Base-by-base conservation (phyloP, 176 grass and related monocot species). In the Carex kokanica region DNA sequence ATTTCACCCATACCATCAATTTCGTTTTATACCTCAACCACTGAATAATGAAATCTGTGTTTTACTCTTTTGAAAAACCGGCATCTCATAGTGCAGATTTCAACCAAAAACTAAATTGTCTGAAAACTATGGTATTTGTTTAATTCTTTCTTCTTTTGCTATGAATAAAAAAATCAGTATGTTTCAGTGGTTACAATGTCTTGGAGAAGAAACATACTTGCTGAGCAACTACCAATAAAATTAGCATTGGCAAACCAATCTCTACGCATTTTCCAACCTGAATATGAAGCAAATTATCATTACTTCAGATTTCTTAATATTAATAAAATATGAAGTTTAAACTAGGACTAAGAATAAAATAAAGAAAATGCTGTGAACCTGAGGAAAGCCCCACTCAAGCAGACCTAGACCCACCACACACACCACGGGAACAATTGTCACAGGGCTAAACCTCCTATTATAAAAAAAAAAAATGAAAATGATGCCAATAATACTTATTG, bases 261-360 rank as follows among this genome's bases (percentile, higher is more conserved):
- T 99, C 97, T 83, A 99, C 97, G 85, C 97, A 99, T 90, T 99
- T 99, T 64, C 97, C 97, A 54, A 99, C 91, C 97, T 99, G 83
- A 70, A 85, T 20, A 38, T 61, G 65, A 84, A 84, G 51, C 17
- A 71, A 87, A 82, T 6, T 11, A 81, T 73, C 85, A 78, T 60
- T 78, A 78, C 73, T 55, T 77, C 2, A 55, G 24, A 51, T 49
- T 78, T 74, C 16, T 40, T 43, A 84, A 36, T 27, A 3, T 41
- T 31, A 84, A 38, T 25, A 45, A 54, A 81, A 54, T 52, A 68
- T 64, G 64, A 68, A 38, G 64, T 27, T 15, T 78, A 41, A 43
- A 57, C 69, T 73, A 55, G 78, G 10, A 43, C 58, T 78, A 61
- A 52, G 87, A 88, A 40, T 25, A 84, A 18, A 78, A 85, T 69